Conservation (phyloP, 305 asterid species). For the Withania somnifera region DNA sequence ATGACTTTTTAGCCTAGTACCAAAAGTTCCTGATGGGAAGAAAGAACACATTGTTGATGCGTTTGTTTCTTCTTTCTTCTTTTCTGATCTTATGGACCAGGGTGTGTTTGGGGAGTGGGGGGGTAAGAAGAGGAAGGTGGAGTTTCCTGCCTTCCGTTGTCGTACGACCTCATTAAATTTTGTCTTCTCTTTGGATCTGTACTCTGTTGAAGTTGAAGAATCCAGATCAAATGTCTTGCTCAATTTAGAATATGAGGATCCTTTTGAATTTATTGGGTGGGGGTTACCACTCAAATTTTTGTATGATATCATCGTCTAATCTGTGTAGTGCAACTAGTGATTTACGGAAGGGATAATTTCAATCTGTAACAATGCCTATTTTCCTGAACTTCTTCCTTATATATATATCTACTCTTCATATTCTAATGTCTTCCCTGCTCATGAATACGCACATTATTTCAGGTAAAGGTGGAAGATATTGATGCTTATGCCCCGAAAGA, state of each 20-base stretch:
- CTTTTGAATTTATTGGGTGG: background rate
- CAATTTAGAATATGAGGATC: background rate
- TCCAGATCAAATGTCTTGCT: background rate
- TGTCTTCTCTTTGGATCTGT: background rate
- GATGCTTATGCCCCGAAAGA: slow-evolving; percentile 96
- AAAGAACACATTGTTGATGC: background rate
- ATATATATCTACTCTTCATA: background rate
- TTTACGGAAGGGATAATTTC: background rate
- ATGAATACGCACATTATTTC: background rate
- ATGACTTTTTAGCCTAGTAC: background rate
- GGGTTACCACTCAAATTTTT: background rate
- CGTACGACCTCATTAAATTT: background rate
- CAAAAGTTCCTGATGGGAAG: background rate
- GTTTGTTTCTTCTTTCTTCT: background rate
- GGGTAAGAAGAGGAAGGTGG: background rate
- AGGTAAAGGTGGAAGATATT: slow-evolving; percentile 96
- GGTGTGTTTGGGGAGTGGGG: background rate
- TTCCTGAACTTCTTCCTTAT: background rate
- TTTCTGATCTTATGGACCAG: background rate
- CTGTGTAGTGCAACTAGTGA: background rate
- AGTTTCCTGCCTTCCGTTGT: background rate
- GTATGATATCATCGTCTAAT: background rate
- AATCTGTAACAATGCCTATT: background rate
- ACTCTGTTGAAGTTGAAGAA: background rate
- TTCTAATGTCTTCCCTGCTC: background rate